phyloP scores from a whole-genome alignment of 2,329 filamentous ascomycete species.

The Byssochlamys sp. region DNA sequence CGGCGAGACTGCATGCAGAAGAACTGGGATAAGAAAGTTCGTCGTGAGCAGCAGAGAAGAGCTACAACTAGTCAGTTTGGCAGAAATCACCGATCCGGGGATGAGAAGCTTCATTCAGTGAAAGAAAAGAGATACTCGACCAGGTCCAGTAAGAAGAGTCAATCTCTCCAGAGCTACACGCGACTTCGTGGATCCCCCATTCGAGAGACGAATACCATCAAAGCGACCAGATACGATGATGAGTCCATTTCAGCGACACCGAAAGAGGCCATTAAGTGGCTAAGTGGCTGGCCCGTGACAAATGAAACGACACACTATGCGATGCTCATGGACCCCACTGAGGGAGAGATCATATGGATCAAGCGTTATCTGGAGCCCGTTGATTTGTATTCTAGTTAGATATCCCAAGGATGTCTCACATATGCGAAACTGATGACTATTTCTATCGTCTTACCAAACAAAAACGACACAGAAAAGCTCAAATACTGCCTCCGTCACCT shows the following conservation, averaged over 20 bases:
- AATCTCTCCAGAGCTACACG: background rate
- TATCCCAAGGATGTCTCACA: background rate
- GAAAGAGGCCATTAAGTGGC: conserved; percentile 38
- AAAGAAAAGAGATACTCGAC: background rate
- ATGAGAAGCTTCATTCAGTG: conserved; percentile 9
- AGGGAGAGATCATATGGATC: background rate
- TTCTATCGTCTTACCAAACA: too few species aligned
- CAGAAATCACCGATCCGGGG: conserved; percentile 1
- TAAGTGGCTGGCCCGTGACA: conserved; percentile 43
- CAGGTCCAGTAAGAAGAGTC: background rate
- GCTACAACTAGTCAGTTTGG: background rate
- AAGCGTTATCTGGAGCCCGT: background rate
- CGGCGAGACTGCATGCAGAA: conserved; percentile 27
- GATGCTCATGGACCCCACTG: conserved; percentile 43
- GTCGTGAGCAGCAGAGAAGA: conserved; percentile 6
- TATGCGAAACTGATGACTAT: too few species aligned
- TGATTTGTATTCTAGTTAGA: background rate
- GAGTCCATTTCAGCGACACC: conserved; percentile 18
- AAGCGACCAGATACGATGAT: conserved; percentile 6
- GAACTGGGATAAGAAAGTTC: conserved; percentile 28
- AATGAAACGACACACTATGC: conserved; percentile 53
- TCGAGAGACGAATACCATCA: background rate
- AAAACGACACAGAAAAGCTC: too few species aligned
- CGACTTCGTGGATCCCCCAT: background rate
- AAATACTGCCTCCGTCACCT: too few species aligned